Conservation (phyloP, 441 rosid species). For the Daphne laureola region DNA sequence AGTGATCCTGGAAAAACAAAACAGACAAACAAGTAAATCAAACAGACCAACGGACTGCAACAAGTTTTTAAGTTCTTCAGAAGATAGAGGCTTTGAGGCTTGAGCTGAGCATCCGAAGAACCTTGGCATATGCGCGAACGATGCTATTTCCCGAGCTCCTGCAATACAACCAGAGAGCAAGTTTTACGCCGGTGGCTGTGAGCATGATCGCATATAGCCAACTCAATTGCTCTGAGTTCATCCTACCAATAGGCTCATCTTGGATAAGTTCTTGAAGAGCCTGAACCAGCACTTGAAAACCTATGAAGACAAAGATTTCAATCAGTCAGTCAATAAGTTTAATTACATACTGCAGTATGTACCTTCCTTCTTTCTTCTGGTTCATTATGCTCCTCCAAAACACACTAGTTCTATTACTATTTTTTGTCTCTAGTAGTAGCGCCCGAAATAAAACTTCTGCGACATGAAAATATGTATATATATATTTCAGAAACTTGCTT, state of each 20-base stretch:
- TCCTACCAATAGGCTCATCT: slow-evolving; percentile 31
- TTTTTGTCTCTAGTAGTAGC: no score
- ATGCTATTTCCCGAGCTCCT: slow-evolving; percentile 62
- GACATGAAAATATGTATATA: no score
- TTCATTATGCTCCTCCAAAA: no score
- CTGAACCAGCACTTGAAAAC: slow-evolving; percentile 62
- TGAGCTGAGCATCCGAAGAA: slow-evolving; percentile 11
- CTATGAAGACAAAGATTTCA: slow-evolving; percentile 19
- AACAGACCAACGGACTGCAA: neutral
- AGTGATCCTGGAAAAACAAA: slow-evolving; percentile 51
- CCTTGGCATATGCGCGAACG: slow-evolving; percentile 90
- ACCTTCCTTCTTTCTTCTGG: no score
- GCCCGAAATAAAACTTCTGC: no score
- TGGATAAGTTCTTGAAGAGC: slow-evolving; percentile 51
- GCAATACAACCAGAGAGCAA: slow-evolving; percentile 75
- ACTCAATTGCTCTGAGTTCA: slow-evolving; percentile 39
- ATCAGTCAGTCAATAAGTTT: no score
- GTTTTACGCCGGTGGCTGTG: slow-evolving; percentile 59
- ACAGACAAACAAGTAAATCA: slow-evolving; percentile 3
- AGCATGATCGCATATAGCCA: slow-evolving; percentile 76
- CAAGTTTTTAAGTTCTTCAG: no score
- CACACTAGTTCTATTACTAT: no score
- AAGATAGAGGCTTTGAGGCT: no score
- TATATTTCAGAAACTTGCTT: slow-evolving; percentile 14
- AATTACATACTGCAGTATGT: no score